phyloP scores from a whole-genome alignment of 2,329 filamentous ascomycete species.

The Lasiodiplodia hormozganensis region DNA sequence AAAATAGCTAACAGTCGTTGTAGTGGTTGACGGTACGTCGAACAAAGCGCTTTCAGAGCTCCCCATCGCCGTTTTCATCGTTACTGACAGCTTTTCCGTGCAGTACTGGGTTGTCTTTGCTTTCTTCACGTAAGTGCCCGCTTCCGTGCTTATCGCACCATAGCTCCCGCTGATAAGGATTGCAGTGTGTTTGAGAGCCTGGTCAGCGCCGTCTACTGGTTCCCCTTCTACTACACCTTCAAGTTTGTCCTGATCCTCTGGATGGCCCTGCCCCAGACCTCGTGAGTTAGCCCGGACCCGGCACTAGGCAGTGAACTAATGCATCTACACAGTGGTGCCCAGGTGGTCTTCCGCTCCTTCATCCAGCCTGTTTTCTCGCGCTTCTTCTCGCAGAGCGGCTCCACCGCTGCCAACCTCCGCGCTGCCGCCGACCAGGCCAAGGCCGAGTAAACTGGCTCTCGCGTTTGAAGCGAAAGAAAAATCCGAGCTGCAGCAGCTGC shows the following conservation, averaged over 20 bases:
- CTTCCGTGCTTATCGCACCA: conserved; percentile 7
- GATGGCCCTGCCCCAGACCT: conserved; percentile 94
- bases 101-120: conserved; percentile 88
- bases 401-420: conserved; percentile 85
- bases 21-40: conserved; percentile 68
- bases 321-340: conserved; percentile 74
- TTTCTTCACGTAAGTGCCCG: conserved; percentile 70
- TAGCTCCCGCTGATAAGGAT: conserved; percentile 32
- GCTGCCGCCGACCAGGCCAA: conserved; percentile 79
- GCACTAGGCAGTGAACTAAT: conserved; percentile 30
- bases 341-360: conserved; percentile 96
- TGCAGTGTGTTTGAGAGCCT: conserved; percentile 77
- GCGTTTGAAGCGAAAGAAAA: background rate
- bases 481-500: background rate
- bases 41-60: conserved; percentile 12
- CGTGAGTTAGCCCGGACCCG: conserved; percentile 65
- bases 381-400: conserved; percentile 78
- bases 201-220: conserved; percentile 88
- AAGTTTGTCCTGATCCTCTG: conserved; percentile 98
- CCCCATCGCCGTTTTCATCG: background rate
- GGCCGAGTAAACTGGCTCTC: conserved; percentile 19
- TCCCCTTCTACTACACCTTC: conserved; percentile 99
- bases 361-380: conserved; percentile 88
- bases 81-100: conserved; percentile 14
- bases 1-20: conserved; percentile 44